phyloP scores from a whole-genome alignment of 2,329 filamentous ascomycete genomes.

The Colletotrichum limetticola region DNA sequence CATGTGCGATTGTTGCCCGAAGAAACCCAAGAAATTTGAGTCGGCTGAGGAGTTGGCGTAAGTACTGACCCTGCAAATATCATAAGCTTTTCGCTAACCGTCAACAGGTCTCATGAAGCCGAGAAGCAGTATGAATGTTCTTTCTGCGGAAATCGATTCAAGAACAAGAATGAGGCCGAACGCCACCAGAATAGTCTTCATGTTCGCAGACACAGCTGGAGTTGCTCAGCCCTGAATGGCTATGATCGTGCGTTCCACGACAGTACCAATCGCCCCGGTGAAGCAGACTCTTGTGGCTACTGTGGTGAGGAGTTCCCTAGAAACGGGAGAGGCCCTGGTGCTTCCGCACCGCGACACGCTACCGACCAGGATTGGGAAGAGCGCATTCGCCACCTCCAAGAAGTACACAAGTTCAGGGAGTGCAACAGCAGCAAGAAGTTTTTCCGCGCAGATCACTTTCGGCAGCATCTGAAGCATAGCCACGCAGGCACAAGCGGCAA shows the following conservation, averaged over 20 bases:
- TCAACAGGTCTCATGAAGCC: conserved; percentile 80
- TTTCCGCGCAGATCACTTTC: conserved; percentile 96
- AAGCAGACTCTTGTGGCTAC: conserved; percentile 88
- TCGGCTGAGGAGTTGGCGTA: conserved; percentile 86
- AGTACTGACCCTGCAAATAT: conserved; percentile 44
- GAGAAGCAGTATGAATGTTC: conserved; percentile 97
- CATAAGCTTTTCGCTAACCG: conserved; percentile 36
- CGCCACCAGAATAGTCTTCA: conserved; percentile 96
- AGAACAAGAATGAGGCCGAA: conserved; percentile 99
- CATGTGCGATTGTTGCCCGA: conserved; percentile 94
- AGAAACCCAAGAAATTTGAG: conserved; percentile 97
- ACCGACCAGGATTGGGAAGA: conserved; percentile 91
- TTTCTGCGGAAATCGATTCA: conserved; percentile 95
- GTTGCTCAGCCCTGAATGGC: conserved; percentile 84
- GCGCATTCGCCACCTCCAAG: conserved; percentile 86
- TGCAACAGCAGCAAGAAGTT: conserved; percentile 99
- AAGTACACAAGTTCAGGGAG: conserved; percentile 95
- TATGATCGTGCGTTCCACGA: conserved; percentile 89
- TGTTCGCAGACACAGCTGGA: conserved; percentile 94
- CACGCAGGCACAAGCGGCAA: conserved; percentile 96
- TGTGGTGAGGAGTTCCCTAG: conserved; percentile 89
- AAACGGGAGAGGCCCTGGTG: conserved; percentile 54
- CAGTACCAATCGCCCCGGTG: conserved; percentile 73
- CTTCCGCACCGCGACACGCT: conserved; percentile 54
- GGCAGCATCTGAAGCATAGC: conserved; percentile 97